phyloP scores from a whole-genome alignment of 2,329 filamentous ascomycete species.

The Zymoseptoria tritici region DNA sequence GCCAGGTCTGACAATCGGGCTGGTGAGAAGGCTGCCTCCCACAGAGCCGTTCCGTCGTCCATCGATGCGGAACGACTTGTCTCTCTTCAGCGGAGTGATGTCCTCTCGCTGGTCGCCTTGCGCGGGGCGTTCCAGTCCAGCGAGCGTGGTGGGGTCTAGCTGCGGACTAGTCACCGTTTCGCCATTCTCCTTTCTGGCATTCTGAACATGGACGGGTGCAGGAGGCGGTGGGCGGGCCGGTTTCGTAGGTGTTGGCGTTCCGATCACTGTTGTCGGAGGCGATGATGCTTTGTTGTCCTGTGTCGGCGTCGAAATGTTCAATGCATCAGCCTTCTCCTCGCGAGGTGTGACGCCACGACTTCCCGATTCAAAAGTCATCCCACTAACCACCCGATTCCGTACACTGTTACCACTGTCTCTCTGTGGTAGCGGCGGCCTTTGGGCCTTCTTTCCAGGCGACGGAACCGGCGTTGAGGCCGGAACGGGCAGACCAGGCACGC shows the following conservation, averaged over 20 bases:
- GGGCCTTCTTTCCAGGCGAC: not conserved
- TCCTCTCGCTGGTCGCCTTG: not conserved
- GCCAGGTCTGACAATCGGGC: not conserved
- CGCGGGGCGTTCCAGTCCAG: not conserved
- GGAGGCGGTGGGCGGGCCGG: not conserved
- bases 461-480: not conserved
- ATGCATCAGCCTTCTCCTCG: not conserved
- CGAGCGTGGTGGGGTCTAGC: not conserved
- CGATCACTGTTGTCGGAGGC: not conserved
- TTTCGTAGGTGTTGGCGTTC: not conserved
- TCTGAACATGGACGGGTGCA: not conserved
- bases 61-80: not conserved
- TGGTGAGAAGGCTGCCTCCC: not conserved
- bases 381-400: slow-evolving; percentile 17
- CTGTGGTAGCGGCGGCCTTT: slow-evolving; percentile 13
- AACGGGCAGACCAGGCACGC: not conserved
- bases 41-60: slow-evolving; percentile 4
- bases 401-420: slow-evolving; percentile 21
- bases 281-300: not conserved
- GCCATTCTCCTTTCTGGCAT: not conserved
- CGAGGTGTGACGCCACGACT: not conserved
- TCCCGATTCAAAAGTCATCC: slow-evolving; percentile 14
- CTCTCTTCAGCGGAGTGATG: not conserved
- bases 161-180: not conserved
- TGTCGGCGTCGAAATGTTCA: not conserved